Conservation (phyloP, 2,329 filamentous ascomycete genomes). For the Lasiodiplodia hormozganensis region DNA sequence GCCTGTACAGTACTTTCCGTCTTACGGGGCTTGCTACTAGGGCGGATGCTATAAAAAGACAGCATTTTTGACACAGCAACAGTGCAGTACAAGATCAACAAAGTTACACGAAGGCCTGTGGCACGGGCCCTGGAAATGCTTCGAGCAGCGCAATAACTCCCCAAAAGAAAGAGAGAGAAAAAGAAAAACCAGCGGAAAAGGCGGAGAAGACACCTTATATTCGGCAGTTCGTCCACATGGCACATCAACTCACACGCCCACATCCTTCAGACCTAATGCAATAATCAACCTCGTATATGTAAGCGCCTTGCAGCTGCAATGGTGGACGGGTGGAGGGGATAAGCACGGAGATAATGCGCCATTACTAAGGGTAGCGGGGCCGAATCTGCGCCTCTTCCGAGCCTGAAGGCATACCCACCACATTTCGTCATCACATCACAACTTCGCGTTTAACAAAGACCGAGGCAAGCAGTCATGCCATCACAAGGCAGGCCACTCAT, state of each 20-base stretch:
- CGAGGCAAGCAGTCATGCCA: background rate
- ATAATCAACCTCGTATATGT: background rate
- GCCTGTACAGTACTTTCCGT: too few species aligned
- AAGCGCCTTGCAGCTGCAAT: background rate
- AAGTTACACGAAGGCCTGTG: background rate
- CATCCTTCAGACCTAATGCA: background rate
- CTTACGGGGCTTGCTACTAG: background rate
- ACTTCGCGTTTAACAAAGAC: background rate
- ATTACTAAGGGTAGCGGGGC: constrained; percentile 22
- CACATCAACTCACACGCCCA: too few species aligned
- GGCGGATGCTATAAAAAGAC: background rate
- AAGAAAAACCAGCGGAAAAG: background rate
- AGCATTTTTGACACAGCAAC: background rate
- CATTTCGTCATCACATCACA: constrained; percentile 10
- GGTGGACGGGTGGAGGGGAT: constrained; percentile 19
- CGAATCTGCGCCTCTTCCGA: background rate
- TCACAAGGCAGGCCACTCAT: background rate
- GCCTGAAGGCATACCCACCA: too few species aligned
- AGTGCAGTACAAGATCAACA: background rate
- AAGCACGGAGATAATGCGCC: background rate
- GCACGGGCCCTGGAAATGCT: background rate
- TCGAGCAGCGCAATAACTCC: background rate
- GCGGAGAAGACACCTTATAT: too few species aligned
- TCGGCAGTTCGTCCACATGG: too few species aligned
- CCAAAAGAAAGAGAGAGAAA: background rate